Conservation (phyloP, 75 land plant species). For the Selaginella moellendorffii region DNA sequence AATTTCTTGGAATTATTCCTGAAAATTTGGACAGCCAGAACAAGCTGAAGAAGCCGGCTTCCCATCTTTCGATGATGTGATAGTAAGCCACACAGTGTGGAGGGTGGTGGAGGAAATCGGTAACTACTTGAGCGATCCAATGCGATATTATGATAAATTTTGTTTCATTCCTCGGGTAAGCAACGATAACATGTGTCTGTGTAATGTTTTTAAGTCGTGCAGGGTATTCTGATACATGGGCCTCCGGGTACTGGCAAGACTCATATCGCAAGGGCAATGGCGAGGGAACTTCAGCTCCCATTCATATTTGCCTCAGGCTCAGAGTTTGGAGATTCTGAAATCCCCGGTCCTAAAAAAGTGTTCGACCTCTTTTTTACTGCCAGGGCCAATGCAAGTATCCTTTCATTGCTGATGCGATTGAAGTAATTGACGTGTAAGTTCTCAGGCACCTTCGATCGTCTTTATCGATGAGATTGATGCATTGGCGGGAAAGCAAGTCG, state of each 20-base stretch:
- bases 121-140: slow-evolving; percentile 75
- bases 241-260: slow-evolving; percentile 99
- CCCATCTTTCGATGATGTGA: slow-evolving; percentile 56
- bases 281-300: slow-evolving; percentile 86
- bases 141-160: slow-evolving; percentile 53
- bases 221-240: slow-evolving; percentile 92
- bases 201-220: neutral
- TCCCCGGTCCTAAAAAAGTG: slow-evolving; percentile 58
- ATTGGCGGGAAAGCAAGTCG: slow-evolving; percentile 72
- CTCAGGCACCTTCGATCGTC: slow-evolving; percentile 85
- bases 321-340: slow-evolving; percentile 65
- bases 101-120: slow-evolving; percentile 76
- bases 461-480: slow-evolving; percentile 99
- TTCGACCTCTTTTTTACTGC: slow-evolving; percentile 79
- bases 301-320: slow-evolving; percentile 95
- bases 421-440: neutral
- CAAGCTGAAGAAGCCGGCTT: neutral
- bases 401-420: too few species aligned
- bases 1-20: neutral
- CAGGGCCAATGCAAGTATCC: slow-evolving; percentile 66
- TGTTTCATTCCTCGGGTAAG: slow-evolving; percentile 74
- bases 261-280: slow-evolving; percentile 78
- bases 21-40: neutral
- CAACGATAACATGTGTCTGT: neutral
- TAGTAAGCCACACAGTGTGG: slow-evolving; percentile 89